Conservation (phyloP, 345 rosid genomes). For the Syzygium jambos region DNA sequence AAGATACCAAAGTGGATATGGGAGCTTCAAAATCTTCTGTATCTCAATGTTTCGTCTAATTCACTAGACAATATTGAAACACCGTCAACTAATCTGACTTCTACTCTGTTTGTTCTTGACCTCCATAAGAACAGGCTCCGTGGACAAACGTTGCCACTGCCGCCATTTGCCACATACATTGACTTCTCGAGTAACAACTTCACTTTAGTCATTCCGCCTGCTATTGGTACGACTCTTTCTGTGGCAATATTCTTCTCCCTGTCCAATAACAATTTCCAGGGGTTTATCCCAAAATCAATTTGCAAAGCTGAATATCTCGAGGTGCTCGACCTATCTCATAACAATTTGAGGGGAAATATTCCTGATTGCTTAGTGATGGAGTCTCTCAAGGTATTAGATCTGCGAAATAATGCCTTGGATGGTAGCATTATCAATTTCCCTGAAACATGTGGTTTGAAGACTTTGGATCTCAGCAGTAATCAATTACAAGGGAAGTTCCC, state of each 20-base stretch:
- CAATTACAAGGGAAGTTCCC: neutral
- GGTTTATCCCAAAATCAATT: neutral
- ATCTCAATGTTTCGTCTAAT: slow-evolving; percentile 21
- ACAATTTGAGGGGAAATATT: neutral
- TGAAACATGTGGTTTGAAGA: rapidly evolving
- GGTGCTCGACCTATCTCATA: neutral
- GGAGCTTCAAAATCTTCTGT: neutral
- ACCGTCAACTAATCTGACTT: neutral
- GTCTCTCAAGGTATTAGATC: neutral
- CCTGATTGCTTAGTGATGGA: neutral
- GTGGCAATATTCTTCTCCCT: rapidly evolving
- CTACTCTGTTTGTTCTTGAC: neutral
- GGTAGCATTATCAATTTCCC: rapidly evolving
- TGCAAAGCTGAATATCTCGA: neutral
- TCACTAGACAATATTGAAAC: slow-evolving; percentile 10
- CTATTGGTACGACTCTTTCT: rapidly evolving
- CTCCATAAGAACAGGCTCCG: neutral
- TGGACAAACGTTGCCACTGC: neutral
- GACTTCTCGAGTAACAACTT: neutral
- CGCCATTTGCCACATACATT: rapidly evolving
- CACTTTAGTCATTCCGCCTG: neutral
- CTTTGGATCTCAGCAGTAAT: neutral
- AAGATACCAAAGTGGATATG: slow-evolving; percentile 36
- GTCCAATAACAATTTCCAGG: neutral
- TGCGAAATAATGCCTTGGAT: neutral